Base-by-base conservation (phyloP, 495 filamentous ascomycete species). In the Cercophora sp. region DNA sequence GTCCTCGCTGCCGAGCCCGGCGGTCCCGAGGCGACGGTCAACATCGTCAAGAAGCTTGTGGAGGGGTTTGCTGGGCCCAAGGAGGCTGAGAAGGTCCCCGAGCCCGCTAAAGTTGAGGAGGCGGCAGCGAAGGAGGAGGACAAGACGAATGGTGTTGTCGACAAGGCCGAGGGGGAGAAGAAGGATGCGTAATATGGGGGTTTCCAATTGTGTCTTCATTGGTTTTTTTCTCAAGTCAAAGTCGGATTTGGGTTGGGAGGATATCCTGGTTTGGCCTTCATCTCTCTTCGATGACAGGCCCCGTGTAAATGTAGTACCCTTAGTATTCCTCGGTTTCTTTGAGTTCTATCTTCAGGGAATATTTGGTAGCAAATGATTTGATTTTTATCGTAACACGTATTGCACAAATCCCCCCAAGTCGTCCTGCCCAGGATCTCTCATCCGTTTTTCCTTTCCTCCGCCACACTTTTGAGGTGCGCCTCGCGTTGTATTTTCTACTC, bases 1-100 rank as follows among this genome's bases (percentile, higher is more conserved):
- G 78, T 88, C 31, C 77, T 88, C 20, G 79, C 80, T 15, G 73
- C 75, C 20, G 78, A 83, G 62, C 54, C 77, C 3, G 85, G 83
- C 24, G 71, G 79, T n/a, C 85, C 85, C 11, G 73, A 71, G 22
- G 72, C 63, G 15, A 88, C 84, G 4, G 72, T 84, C 32, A 72
- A 75, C 0, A 78, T 76, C 10, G 80, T 83, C 5, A 72, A 77
- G 71, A 75, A 67, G 63, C 48, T 83, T 16, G 77, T 80, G 16
- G 67, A 58, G 45, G 57, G 52, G 24, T 47, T 69, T 45, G 51
- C 43, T 3, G 65, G 42, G 23, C 60, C 52, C n/a, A 58, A 65
- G n/a, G 58, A 45, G 24, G 58, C 37, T 26, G 34, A 27, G 48
- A 42, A 29, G 32, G 39, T 44, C 18, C 34, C 49, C 42, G 37